Percentiles rank a stretch among this genome's conserved stretches.
These are phyloP conservation scores for Erodium texanum DNA, from an alignment of 441 rosid genomes.

Conservation along the genomic window DNA sequence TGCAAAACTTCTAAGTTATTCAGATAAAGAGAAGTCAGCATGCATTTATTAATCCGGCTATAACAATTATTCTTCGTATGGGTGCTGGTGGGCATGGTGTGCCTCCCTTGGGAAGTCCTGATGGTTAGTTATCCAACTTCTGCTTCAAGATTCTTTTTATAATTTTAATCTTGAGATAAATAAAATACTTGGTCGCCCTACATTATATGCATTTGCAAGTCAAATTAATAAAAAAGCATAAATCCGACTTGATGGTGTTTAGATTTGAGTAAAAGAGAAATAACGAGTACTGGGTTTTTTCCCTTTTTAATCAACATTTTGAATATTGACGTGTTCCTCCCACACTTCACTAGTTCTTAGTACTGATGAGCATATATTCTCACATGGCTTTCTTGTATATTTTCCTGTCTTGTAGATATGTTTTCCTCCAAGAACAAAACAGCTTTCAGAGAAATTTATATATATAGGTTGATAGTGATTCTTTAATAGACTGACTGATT, in stretches of 20 bases:
- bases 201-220: background rate
- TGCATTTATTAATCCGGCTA: constrained; percentile 93
- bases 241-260: no score
- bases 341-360: no score
- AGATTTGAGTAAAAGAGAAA: no score
- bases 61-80: constrained; percentile 86
- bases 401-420: no score
- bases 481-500: background rate
- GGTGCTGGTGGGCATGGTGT: constrained; percentile 99
- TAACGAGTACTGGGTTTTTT: no score
- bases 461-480: background rate
- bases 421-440: no score
- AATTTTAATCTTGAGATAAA: no score
- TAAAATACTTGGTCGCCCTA: background rate
- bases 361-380: background rate
- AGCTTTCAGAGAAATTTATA: no score
- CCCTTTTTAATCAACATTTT: no score
- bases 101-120: constrained; percentile 98
- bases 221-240: no score
- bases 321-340: no score
- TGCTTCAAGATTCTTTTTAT: background rate
- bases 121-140: constrained; percentile 54
- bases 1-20: constrained; percentile 17
- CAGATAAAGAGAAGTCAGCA: constrained; percentile 96
- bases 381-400: no score